Evolutionary conservation across 1,139 yeast genomes (phyloP), one percentile per base, ranked within the genome.

Genomic region (Saccharomyces pastorianus): DNA sequence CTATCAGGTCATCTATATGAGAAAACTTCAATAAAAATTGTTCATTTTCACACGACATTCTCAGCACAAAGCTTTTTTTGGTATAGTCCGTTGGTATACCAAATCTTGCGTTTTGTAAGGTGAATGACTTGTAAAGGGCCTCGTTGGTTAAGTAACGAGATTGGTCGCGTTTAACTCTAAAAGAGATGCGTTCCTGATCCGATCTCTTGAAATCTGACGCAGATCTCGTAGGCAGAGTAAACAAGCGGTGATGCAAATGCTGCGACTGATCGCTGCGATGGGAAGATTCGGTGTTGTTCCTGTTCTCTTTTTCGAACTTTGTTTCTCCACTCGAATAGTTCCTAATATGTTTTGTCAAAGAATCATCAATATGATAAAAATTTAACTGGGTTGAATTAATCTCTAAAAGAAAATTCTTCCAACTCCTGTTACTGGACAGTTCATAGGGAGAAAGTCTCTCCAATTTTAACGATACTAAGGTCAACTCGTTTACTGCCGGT

Each of bases 341-440:
- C 46, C 55, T 59, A 32, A 64, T 61, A 23, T 60, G 58, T 8
- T 57, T 54, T 0, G 66, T 62, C 46, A 68, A 50, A 1, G 56
- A 52, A 4, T 66, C 64, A 48, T 72, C 72, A 3, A 71, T 64
- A 26, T 68, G 59, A 64, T 85, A 86, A 52, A 86, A 74, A 67
- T 85, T 86, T 41, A 86, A 66, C 69, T 86, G 93, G 1, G 93
- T 86, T 2, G 88, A 83, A 69, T 86, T 86, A 38, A 86, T 70
- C 64, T 86, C 93, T 71, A 85, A 72, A 6, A 86, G 73, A 32
- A 76, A 74, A 51, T 77, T 74, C 62, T 75, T 81, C 93, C 93
- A 85, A 13, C 78, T 76, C 59, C 89, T 70, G 8, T 76, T 68
- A 1, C 82, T 76, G 0, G 88, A 76, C 3, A 82, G 75, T 62